phyloP scores from a whole-genome alignment of 768 basidiomycete genomes.

The Guyanaporus albipodus region DNA sequence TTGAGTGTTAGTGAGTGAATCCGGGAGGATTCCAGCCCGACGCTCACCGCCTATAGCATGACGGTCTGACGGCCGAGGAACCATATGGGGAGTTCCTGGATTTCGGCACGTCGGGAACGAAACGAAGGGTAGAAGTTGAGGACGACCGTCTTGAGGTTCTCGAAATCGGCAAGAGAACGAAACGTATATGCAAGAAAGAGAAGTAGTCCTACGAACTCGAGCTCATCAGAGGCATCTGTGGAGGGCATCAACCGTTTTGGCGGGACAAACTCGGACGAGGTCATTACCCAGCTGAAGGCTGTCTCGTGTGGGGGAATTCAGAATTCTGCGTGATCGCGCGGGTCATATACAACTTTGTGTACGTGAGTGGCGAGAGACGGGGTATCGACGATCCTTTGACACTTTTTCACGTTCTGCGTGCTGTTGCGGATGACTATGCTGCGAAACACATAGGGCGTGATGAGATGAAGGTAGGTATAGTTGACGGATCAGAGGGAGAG shows the following conservation, averaged over 20 bases:
- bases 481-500: conserved; percentile 28
- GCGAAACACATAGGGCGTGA: conserved; percentile 24
- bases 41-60: conserved; percentile 22
- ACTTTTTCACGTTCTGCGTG: conserved; percentile 24
- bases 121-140: conserved; percentile 34
- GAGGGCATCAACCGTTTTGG: neutral
- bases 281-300: conserved; percentile 13
- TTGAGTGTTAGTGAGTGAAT: conserved; percentile 25
- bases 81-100: conserved; percentile 30
- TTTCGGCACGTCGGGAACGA: conserved; percentile 21
- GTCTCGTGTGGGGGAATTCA: conserved; percentile 18
- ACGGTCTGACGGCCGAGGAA: conserved; percentile 28
- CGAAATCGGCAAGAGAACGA: conserved; percentile 17
- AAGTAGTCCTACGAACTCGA: conserved; percentile 32
- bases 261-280: too few relatives aligned
- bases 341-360: conserved; percentile 28
- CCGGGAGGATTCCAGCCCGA: conserved; percentile 17
- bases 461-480: conserved; percentile 21
- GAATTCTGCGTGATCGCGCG: conserved; percentile 24
- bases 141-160: conserved; percentile 17
- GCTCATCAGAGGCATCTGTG: conserved; percentile 21
- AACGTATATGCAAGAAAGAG: conserved; percentile 27
- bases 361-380: conserved; percentile 23
- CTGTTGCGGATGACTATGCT: conserved; percentile 24
- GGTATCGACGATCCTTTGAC: conserved; percentile 19